These are phyloP conservation scores for Lichtheimia ramosa DNA, from an alignment of 371 early-diverging fungal species.

Conservation along the genomic window DNA sequence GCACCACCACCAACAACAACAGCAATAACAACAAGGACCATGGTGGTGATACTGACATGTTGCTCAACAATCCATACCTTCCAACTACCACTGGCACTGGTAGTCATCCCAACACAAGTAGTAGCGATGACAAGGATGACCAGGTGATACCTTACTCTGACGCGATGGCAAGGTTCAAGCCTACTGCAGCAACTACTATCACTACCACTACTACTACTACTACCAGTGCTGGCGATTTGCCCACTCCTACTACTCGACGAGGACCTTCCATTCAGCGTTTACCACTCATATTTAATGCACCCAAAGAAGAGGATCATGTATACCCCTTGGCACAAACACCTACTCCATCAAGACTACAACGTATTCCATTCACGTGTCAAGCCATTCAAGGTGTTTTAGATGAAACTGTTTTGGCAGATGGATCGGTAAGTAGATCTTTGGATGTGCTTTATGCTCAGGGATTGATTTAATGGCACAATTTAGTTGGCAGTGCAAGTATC, in stretches of 20 bases:
- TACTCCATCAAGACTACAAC: constrained; percentile 11
- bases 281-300: constrained; percentile 11
- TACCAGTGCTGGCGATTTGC: neutral
- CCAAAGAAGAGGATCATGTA: constrained; percentile 7
- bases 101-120: too few species aligned
- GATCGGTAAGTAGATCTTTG: neutral
- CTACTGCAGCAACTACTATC: neutral
- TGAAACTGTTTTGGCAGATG: constrained; percentile 3
- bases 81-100: neutral
- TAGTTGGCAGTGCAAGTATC: constrained; percentile 7
- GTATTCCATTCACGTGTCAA: constrained; percentile 8
- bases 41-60: neutral
- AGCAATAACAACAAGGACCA: constrained; percentile 1
- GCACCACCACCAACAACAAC: neutral
- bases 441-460: neutral
- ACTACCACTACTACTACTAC: neutral
- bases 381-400: constrained; percentile 11
- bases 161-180: neutral
- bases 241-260: neutral
- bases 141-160: too few species aligned
- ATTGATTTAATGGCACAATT: neutral
- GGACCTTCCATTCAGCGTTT: neutral
- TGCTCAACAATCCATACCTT: neutral
- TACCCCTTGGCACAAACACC: constrained; percentile 19
- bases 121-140: too few species aligned